Conservation (phyloP, 2,329 filamentous ascomycete species). For the Trichoderma sp. region DNA sequence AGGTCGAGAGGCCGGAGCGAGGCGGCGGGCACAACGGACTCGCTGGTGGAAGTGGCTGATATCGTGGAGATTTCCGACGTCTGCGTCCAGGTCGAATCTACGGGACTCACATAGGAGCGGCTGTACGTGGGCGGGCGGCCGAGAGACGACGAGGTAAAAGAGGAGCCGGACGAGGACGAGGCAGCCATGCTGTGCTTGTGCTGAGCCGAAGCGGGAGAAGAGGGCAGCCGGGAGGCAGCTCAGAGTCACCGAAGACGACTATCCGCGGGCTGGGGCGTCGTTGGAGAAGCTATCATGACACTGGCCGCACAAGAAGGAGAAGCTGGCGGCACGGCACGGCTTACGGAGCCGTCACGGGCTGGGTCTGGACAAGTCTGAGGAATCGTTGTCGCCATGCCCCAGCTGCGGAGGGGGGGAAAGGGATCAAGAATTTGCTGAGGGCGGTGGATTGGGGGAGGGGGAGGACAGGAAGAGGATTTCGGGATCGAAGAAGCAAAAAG, state of each 20-base stretch:
- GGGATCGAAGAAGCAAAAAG: neutral
- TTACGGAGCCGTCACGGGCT: conserved; percentile 10
- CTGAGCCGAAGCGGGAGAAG: conserved; percentile 22
- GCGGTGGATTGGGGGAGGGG: neutral
- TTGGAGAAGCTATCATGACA: conserved; percentile 21
- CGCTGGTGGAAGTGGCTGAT: conserved; percentile 42
- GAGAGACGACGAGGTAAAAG: conserved; percentile 47
- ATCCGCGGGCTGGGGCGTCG: neutral
- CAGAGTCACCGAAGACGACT: conserved; percentile 6
- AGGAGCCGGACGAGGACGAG: conserved; percentile 48
- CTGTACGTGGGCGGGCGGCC: conserved; percentile 42
- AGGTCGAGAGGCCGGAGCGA: conserved; percentile 48
- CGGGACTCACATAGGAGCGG: conserved; percentile 43
- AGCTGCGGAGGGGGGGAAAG: neutral
- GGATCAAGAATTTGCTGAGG: neutral
- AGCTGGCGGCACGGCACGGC: conserved; percentile 4
- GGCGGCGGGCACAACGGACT: conserved; percentile 36
- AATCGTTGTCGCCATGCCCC: conserved; percentile 10
- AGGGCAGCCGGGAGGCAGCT: neutral
- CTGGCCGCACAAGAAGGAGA: conserved; percentile 6
- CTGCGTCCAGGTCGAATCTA: conserved; percentile 47
- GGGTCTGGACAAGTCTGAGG: neutral
- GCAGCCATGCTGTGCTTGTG: conserved; percentile 33
- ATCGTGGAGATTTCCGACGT: conserved; percentile 44
- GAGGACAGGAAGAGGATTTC: neutral